Base-by-base conservation (phyloP, 1,284 basidiomycete genomes). In the Fistulinella cinereoalba region DNA sequence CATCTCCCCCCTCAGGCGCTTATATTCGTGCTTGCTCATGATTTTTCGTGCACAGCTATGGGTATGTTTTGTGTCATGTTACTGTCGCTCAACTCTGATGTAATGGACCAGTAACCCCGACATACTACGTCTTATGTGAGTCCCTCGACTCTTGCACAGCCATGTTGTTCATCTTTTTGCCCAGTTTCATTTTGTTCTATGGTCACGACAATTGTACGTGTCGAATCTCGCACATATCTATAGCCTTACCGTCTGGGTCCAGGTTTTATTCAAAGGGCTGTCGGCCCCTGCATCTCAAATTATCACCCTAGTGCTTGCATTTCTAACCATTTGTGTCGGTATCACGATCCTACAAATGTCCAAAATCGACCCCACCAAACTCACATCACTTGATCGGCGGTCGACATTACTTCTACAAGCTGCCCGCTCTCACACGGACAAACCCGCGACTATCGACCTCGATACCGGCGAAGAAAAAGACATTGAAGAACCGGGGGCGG, bases 281-380 rank as follows among this genome's bases (percentile, higher is more conserved):
- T 77, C 87, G 45, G 88, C 95, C 0, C 76, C 83, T 2, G 81
- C 76, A 0, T 64, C 73, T 4, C 79, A 89, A 54, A 92, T 97
- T 46, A 76, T 98, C 50, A 97, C 95, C 4, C 81, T 98, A 55
- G 90, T 97, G 24, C 77, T 90, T 70, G 95, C 86, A 16, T 98
- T 98, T 75, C 70, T 92, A 55, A 83, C 88, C 53, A 94, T 93
- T 51, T 94, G 82, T 58, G 71, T 91, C 15, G 94, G 95, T 19
- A 97, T 98, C 65, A 91, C 88, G 16, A 83, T 99, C 52, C 83
- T 99, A 9, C 96, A 99, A 69, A 86, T 99, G 78, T 96, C 92
- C 67, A 98, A 97, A 69, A 79, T 93, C 54, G 91, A 94, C 61
- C 91, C 91, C 4, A 74, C 71, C 23, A 71, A 83, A 46, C 77